Evolutionary conservation across 306 rosid species (phyloP).

Genomic region (Morella rubra): DNA sequence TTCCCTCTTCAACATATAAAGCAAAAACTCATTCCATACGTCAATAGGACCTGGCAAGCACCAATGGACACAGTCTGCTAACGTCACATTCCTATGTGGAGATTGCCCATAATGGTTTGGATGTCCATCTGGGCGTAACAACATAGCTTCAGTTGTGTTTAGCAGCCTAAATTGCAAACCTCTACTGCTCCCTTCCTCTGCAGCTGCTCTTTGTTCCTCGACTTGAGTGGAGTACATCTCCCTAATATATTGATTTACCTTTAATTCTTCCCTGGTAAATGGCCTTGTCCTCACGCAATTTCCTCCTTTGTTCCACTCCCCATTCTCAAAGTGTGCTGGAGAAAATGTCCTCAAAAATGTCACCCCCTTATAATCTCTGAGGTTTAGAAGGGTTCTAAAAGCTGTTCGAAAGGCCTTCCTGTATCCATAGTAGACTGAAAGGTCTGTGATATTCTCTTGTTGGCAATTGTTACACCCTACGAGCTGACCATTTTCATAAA

Average conservation of each 20-base stretch:
- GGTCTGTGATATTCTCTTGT: slow-evolving; percentile 36
- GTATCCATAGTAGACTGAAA: slow-evolving; percentile 46
- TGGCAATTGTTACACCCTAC: slow-evolving; percentile 67
- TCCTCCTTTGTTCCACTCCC: slow-evolving; percentile 88
- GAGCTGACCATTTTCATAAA: slow-evolving; percentile 48
- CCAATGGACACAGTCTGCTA: slow-evolving; percentile 90
- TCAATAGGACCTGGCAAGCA: slow-evolving; percentile 87
- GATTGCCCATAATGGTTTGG: slow-evolving; percentile 65
- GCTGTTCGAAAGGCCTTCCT: slow-evolving; percentile 65
- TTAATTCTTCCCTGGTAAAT: slow-evolving; percentile 44
- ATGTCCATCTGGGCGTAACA: slow-evolving; percentile 88
- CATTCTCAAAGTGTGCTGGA: slow-evolving; percentile 85
- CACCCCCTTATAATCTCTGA: slow-evolving; percentile 54
- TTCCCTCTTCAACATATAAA: slow-evolving; percentile 48
- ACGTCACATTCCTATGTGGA: slow-evolving; percentile 35
- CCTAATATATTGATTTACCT: slow-evolving; percentile 29
- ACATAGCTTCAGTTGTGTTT: slow-evolving; percentile 69
- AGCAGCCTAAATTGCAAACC: slow-evolving; percentile 56
- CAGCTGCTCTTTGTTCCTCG: slow-evolving; percentile 56
- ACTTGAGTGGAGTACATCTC: slow-evolving; percentile 53
- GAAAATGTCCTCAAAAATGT: slow-evolving; percentile 85
- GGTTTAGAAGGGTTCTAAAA: slow-evolving; percentile 41
- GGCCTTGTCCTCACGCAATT: slow-evolving; percentile 71
- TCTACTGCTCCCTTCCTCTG: slow-evolving; percentile 38
- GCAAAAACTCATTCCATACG: slow-evolving; percentile 83